These are phyloP conservation scores for Cercospora beticola DNA, from an alignment of 2,329 filamentous ascomycete genomes.

Conservation along the genomic window DNA sequence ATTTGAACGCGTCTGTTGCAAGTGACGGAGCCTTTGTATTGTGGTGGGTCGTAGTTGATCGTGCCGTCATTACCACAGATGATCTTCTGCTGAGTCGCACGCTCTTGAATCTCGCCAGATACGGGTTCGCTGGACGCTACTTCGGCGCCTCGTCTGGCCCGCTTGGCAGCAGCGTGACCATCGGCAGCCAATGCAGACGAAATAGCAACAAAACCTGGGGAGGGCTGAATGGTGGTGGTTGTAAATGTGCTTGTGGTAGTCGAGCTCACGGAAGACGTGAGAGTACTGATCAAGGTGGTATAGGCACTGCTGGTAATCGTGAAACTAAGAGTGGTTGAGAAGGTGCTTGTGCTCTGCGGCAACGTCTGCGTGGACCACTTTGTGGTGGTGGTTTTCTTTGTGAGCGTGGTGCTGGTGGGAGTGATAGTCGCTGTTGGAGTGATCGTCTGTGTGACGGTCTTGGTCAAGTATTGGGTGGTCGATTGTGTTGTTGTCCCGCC, in stretches of 20 bases:
- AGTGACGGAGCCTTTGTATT: conserved; percentile 18
- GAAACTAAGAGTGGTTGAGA: conserved; percentile 14
- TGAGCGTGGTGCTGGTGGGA: neutral
- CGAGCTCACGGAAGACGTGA: conserved; percentile 3
- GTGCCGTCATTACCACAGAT: conserved; percentile 16
- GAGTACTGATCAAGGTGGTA: conserved; percentile 16
- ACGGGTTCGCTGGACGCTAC: neutral
- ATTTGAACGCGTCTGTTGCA: conserved; percentile 17
- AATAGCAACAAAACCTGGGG: conserved; percentile 15
- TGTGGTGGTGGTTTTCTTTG: conserved; percentile 7
- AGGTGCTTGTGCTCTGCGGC: conserved; percentile 18
- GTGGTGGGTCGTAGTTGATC: conserved; percentile 18
- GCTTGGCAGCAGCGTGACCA: conserved; percentile 14
- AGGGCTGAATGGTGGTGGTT: conserved; percentile 14
- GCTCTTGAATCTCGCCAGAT: conserved; percentile 7
- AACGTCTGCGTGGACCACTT: conserved; percentile 11
- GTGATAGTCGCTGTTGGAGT: conserved; percentile 2
- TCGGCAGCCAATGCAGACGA: conserved; percentile 16
- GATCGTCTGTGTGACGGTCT: neutral
- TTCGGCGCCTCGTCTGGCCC: neutral
- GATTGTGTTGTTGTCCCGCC: neutral
- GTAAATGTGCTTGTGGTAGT: conserved; percentile 18
- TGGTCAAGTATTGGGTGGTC: neutral
- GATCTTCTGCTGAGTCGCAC: conserved; percentile 15
- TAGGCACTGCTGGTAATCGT: conserved; percentile 14